Base-by-base conservation (phyloP, 2,329 filamentous ascomycete species). In the Neonectria sp. region DNA sequence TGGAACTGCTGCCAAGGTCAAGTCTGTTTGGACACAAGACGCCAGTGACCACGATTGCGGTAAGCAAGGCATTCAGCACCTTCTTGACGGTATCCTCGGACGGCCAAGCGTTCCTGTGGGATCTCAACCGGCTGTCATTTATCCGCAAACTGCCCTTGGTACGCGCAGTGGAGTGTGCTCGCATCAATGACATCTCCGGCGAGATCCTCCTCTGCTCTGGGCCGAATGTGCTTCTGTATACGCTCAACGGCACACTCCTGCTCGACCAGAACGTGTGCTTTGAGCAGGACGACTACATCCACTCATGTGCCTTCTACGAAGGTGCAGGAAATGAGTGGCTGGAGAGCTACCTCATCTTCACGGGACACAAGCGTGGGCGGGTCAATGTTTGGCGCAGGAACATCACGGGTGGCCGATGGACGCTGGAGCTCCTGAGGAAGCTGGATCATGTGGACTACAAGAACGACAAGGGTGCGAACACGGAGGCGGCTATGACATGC, bases 261-360 rank as follows among this genome's bases (percentile, higher is more conserved):
- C 84, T 98, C 0, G 91, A 96, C 64, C 94, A 97, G 79, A 92
- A 93, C 40, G 89, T 97, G 0, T 96, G 94, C 74, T 87, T 76
- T 2, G 84, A 85, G 40, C 84, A 87, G 11, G 93, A 95, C 27
- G 95, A 98, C 76, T 90, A 88, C 37, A 90, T 98, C 3, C 86
- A 93, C 55, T 91, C 92, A 1, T 96, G 95, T 70, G 93, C 95
- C 3, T 97, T 97, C 79, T 98, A 98, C 81, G 95, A 98, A 79
- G 95, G 95, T 0, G 88, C 91, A 0, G 92, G 92, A 2, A 96
- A 95, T 73, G 96, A 98, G 81, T 98, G 95, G 94, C 86, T 97
- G 4, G 94, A 97, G 81, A 91, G 92, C 61, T 91, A 92, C 68
- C 85, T 99, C 49, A 84, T 98, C 43, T 95, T 99, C 71, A 98